These are phyloP conservation scores for Paramecium bursaria DNA, from an alignment of 73 alveolate species.

Conservation along the genomic window DNA sequence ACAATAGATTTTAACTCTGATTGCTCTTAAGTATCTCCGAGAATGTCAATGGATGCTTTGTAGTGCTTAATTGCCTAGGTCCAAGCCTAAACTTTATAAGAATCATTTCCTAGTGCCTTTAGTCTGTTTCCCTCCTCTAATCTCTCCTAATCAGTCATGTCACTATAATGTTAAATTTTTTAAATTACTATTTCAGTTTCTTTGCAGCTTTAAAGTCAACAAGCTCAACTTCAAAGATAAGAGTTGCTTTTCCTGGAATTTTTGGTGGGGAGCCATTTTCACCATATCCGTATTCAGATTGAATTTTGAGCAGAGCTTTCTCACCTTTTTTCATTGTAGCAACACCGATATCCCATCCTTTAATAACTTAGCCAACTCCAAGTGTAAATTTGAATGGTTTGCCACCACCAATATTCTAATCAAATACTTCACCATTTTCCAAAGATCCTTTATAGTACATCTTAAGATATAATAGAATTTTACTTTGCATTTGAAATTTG, in stretches of 20 bases:
- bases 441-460: constrained; percentile 86
- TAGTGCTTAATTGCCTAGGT: constrained; percentile 81
- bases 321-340: constrained; percentile 92
- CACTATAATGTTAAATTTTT: constrained; percentile 59
- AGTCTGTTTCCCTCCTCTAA: constrained; percentile 78
- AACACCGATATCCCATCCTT: constrained; percentile 98
- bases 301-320: constrained; percentile 82
- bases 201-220: constrained; percentile 80
- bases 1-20: constrained; percentile 69
- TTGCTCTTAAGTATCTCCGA: constrained; percentile 74
- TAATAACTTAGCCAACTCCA: constrained; percentile 93
- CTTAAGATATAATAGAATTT: background rate
- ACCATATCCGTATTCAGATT: constrained; percentile 89
- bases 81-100: constrained; percentile 75
- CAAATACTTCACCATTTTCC: constrained; percentile 89
- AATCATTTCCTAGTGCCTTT: constrained; percentile 91
- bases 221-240: constrained; percentile 90
- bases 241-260: constrained; percentile 96
- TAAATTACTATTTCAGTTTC: constrained; percentile 80
- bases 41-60: constrained; percentile 70
- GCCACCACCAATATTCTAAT: constrained; percentile 77
- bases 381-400: constrained; percentile 84
- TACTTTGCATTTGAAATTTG: constrained; percentile 7
- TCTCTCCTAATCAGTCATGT: constrained; percentile 79
- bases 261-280: constrained; percentile 92